Base-by-base conservation (phyloP, 2,329 filamentous ascomycete genomes). In the Alternaria brassicae region DNA sequence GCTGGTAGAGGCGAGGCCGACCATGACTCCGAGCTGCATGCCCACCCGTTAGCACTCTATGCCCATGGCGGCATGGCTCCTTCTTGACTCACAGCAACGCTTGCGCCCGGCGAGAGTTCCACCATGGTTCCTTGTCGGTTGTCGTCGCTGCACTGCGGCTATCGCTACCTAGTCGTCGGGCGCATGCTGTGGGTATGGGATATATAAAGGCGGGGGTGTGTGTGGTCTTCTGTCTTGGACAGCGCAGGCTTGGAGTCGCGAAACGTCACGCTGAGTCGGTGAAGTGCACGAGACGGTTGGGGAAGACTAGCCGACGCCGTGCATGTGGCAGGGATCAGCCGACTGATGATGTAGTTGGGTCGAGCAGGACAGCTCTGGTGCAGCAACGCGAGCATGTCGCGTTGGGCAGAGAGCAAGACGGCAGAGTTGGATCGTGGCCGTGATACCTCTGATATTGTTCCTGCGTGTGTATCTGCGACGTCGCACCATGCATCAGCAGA, bases 1-100 rank as follows among this genome's bases (percentile, higher is more conserved):
- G 77, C 93, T 95, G 60, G 95, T 97, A 58, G 94, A 98, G 69
- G 97, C 78, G 66, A 99, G 86, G 70, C 95, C 95, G 75, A 97
- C 94, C 65, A 97, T 80, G 75, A 99, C 93, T 73, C 95, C 95
- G 74, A 98, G 86, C 92, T 96, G 74, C 53, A 36, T 6, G 32
- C 12, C 53, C 63, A 55, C 68, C 58, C 51, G 40, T 47, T 36
- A 53, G 56, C 37, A 30, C 3, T 57, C 4, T 36, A 9, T 41
- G 8, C 36, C 48, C 34, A 12, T 3, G 42, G 15, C 30, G 21
- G 4, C 15, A 27, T 13, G 41, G 27, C 25, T 23, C 4, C 27
- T 3, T 17, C 30, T 53, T 13, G 21, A 74, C 78, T 68, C 65
- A 80, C 78, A 67, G 77, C 77, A 63, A 80, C 73, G 72, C 77